Percentiles rank a stretch among this genome's conserved stretches.
These are phyloP conservation scores for Hamamelis virginiana DNA, from an alignment of 164 flowering plant genomes.

Conservation along the genomic window DNA sequence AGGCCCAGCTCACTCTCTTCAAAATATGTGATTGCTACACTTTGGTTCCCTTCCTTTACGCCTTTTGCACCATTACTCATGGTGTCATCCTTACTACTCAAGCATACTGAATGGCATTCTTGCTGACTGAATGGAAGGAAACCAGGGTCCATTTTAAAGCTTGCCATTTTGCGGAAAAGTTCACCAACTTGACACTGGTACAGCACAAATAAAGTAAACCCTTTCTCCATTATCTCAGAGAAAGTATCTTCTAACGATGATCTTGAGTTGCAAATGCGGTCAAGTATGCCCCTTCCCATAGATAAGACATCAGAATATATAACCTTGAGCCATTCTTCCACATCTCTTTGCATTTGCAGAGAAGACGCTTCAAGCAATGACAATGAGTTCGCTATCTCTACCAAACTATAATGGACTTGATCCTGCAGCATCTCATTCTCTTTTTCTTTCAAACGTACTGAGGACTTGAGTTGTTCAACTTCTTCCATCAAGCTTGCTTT, in stretches of 20 bases:
- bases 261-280: constrained; percentile 32
- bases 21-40: constrained; percentile 5
- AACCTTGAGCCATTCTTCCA: constrained; percentile 38
- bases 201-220: constrained; percentile 34
- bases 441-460: constrained; percentile 37
- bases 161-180: constrained; percentile 13
- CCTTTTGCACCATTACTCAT: constrained; percentile 3
- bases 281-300: constrained; percentile 33
- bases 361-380: constrained; percentile 52
- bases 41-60: constrained; percentile 15
- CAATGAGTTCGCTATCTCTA: constrained; percentile 36
- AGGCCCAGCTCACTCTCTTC: constrained; percentile 24
- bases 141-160: constrained; percentile 7
- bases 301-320: constrained; percentile 38
- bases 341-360: constrained; percentile 42
- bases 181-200: constrained; percentile 39
- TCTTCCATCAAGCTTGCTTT: constrained; percentile 52
- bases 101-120: not conserved
- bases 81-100: constrained; percentile 7
- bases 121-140: constrained; percentile 6
- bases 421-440: constrained; percentile 42
- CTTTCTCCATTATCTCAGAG: constrained; percentile 42
- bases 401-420: constrained; percentile 26
- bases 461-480: constrained; percentile 50
- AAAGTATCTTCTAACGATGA: constrained; percentile 47